Conservation (phyloP, 129 eudicot genomes). For the Erigeron canadensis region DNA sequence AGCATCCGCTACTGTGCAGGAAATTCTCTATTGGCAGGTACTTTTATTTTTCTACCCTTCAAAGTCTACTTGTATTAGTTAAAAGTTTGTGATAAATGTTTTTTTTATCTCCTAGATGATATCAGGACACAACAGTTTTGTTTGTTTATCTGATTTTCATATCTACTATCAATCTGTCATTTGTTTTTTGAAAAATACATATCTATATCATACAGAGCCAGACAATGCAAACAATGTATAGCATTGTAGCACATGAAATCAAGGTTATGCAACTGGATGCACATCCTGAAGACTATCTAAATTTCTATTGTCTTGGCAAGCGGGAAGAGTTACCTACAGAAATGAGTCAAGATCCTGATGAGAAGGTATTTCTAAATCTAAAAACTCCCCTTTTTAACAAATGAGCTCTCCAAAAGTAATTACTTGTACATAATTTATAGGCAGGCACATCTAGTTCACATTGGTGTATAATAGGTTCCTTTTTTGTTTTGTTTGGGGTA, state of each 20-base stretch:
- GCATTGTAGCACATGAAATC: constrained; percentile 64
- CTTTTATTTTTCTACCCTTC: constrained; percentile 18
- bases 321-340: constrained; percentile 57
- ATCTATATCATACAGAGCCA: constrained; percentile 76
- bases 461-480: not conserved
- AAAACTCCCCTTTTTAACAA: not conserved
- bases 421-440: not conserved
- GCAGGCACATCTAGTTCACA: not conserved
- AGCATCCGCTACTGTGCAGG: constrained; percentile 69
- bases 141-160: constrained; percentile 1
- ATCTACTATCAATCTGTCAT: too few species aligned
- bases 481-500: not conserved
- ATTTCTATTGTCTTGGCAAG: constrained; percentile 89
- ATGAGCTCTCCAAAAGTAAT: not conserved
- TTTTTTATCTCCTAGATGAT: not conserved
- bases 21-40: constrained; percentile 98
- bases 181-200: too few species aligned
- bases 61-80: not conserved
- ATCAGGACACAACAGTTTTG: not conserved
- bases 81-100: not conserved
- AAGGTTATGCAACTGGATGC: constrained; percentile 69
- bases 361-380: constrained; percentile 43
- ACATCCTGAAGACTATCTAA: constrained; percentile 80
- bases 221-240: constrained; percentile 87
- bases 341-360: constrained; percentile 45